phyloP scores from a whole-genome alignment of 805 yeast species.

The Monosporozyma yasuniensis region DNA sequence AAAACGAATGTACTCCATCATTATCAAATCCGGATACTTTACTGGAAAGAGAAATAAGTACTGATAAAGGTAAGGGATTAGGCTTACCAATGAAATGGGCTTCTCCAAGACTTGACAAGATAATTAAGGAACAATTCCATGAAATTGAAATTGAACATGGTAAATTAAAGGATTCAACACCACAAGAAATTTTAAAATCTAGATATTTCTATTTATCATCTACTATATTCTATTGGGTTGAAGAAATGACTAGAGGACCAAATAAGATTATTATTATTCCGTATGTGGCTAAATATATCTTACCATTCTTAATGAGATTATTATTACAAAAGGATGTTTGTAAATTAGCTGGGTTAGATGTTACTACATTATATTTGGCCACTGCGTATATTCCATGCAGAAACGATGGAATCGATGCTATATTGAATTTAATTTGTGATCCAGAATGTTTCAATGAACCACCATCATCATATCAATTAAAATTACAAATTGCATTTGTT shows the following conservation, averaged over 20 bases:
- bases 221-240: slow-evolving; percentile 54
- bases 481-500: slow-evolving; percentile 60
- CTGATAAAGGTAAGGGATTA: slow-evolving; percentile 22
- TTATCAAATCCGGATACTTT: slow-evolving; percentile 14
- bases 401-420: slow-evolving; percentile 8
- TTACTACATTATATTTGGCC: slow-evolving; percentile 38
- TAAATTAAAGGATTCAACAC: slow-evolving; percentile 30
- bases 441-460: not conserved
- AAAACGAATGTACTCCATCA: slow-evolving; percentile 10
- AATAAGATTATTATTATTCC: slow-evolving; percentile 46
- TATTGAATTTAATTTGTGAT: slow-evolving; percentile 4
- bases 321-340: slow-evolving; percentile 76
- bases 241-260: slow-evolving; percentile 44
- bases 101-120: slow-evolving; percentile 28
- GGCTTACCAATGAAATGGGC: slow-evolving; percentile 29
- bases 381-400: slow-evolving; percentile 44
- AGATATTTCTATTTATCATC: slow-evolving; percentile 58
- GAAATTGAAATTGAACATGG: slow-evolving; percentile 36
- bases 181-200: slow-evolving; percentile 52
- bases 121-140: slow-evolving; percentile 38
- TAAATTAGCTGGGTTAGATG: slow-evolving; percentile 53
- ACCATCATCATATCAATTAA: slow-evolving; percentile 51
- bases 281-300: slow-evolving; percentile 41
- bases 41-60: slow-evolving; percentile 6
- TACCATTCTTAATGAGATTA: slow-evolving; percentile 62